phyloP scores from a whole-genome alignment of 148 eudicot species.

The Spergularia bocconei region DNA sequence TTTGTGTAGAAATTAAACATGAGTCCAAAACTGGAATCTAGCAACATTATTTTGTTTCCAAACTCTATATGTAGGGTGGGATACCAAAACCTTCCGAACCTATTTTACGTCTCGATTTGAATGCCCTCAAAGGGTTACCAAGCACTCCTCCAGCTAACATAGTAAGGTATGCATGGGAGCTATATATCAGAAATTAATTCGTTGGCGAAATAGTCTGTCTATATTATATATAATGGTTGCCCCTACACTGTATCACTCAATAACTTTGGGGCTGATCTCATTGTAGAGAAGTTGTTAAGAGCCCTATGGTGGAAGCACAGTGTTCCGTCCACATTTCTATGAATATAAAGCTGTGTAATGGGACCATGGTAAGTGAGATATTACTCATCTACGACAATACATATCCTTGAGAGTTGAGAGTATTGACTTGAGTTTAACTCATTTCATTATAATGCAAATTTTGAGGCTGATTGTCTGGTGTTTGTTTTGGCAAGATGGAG shows the following conservation, averaged over 20 bases:
- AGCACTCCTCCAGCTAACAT: conserved; percentile 64
- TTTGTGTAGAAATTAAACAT: conserved; percentile 1
- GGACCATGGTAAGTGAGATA: conserved; percentile 56
- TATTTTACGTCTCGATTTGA: conserved; percentile 49
- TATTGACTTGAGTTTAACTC: too few species aligned
- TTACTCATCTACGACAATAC: not conserved
- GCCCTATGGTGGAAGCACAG: conserved; percentile 97
- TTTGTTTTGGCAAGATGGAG: conserved; percentile 50
- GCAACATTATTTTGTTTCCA: conserved; percentile 5
- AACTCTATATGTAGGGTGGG: conserved; percentile 59
- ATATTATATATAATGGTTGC: not conserved
- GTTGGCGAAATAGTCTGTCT: not conserved
- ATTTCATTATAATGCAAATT: not conserved
- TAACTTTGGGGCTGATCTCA: conserved; percentile 2
- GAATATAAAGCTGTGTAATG: conserved; percentile 64
- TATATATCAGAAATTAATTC: not conserved
- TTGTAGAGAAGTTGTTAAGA: conserved; percentile 82
- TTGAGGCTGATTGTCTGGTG: not conserved
- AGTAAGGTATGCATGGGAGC: conserved; percentile 40
- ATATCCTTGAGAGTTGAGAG: too few species aligned
- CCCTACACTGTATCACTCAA: not conserved
- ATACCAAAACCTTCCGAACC: conserved; percentile 68
- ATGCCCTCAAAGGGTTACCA: conserved; percentile 78
- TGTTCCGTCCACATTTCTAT: conserved; percentile 88
- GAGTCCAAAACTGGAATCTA: not conserved